These are phyloP conservation scores for Sarocladium strictum DNA, from an alignment of 2,329 filamentous ascomycete genomes.

Conservation along the genomic window DNA sequence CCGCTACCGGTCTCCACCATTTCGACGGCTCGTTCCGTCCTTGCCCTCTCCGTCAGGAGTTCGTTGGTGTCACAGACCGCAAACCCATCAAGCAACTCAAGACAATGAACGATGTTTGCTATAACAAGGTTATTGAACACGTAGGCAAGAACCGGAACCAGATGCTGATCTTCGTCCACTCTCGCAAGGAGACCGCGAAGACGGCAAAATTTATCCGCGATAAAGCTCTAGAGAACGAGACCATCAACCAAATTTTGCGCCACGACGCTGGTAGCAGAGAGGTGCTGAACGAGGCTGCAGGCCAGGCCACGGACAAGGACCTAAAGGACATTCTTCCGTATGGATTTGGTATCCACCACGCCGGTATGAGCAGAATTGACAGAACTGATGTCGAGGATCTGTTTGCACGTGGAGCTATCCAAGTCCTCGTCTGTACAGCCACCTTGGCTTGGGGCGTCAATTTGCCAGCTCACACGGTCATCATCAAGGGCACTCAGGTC, in stretches of 20 bases:
- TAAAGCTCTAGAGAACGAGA: conserved; percentile 94
- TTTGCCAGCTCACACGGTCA: conserved; percentile 92
- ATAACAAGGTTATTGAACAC: conserved; percentile 94
- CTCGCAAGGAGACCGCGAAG: conserved; percentile 95
- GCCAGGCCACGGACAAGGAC: conserved; percentile 75
- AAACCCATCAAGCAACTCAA: conserved; percentile 98
- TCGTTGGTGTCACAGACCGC: conserved; percentile 94
- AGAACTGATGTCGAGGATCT: conserved; percentile 92
- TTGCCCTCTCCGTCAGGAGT: conserved; percentile 92
- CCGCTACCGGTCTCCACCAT: conserved; percentile 82
- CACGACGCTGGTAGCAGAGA: conserved; percentile 89
- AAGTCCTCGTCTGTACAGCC: conserved; percentile 93
- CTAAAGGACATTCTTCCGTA: conserved; percentile 93
- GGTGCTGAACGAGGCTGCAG: conserved; percentile 78
- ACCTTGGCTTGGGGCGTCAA: conserved; percentile 99
- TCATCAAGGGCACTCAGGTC: conserved; percentile 97
- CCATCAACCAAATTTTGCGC: conserved; percentile 90
- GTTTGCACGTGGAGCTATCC: conserved; percentile 84
- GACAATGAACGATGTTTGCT: conserved; percentile 98
- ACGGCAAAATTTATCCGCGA: conserved; percentile 94
- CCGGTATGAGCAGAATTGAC: conserved; percentile 93
- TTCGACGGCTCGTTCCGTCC: conserved; percentile 93
- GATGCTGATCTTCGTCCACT: conserved; percentile 99
- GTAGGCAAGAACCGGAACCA: conserved; percentile 90
- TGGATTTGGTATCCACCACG: conserved; percentile 96